These are phyloP conservation scores for Yamadazyma friedrichii DNA, from an alignment of 1,139 yeast species.

Conservation along the genomic window DNA sequence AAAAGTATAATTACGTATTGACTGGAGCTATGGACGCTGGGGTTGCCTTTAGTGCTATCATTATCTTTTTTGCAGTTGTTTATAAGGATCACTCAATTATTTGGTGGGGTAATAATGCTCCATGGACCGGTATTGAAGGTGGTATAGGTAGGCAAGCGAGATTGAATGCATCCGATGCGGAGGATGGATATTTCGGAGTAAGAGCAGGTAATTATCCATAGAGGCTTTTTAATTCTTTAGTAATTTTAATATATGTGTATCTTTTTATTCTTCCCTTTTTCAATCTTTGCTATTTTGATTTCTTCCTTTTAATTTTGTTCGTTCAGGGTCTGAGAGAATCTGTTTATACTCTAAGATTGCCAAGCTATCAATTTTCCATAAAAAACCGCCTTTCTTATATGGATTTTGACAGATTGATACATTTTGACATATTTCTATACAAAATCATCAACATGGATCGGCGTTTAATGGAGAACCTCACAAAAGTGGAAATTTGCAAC, in stretches of 20 bases:
- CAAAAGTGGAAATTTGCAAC: too few species aligned
- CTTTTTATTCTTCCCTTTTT: background rate
- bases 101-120: slow-evolving; percentile 65
- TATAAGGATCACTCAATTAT: slow-evolving; percentile 34
- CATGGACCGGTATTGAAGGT: slow-evolving; percentile 46
- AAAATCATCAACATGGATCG: too few species aligned
- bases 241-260: background rate
- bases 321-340: too few species aligned
- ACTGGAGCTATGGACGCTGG: slow-evolving; percentile 61
- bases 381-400: too few species aligned
- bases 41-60: slow-evolving; percentile 53
- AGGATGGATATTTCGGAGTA: slow-evolving; percentile 39
- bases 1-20: slow-evolving; percentile 61
- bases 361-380: too few species aligned
- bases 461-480: too few species aligned
- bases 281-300: too few species aligned
- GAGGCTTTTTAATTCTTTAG: background rate
- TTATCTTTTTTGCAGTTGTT: slow-evolving; percentile 58
- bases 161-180: slow-evolving; percentile 29
- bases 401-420: too few species aligned
- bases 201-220: slow-evolving; percentile 5
- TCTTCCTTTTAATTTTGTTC: too few species aligned
- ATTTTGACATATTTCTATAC: too few species aligned
- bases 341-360: too few species aligned
- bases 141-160: slow-evolving; percentile 29